A percentile compares a stretch with the other conserved stretches of the same genome.
Evolutionary conservation across 805 yeast genomes (phyloP).

Genomic region (Metschnikowia aberdeeniae): DNA sequence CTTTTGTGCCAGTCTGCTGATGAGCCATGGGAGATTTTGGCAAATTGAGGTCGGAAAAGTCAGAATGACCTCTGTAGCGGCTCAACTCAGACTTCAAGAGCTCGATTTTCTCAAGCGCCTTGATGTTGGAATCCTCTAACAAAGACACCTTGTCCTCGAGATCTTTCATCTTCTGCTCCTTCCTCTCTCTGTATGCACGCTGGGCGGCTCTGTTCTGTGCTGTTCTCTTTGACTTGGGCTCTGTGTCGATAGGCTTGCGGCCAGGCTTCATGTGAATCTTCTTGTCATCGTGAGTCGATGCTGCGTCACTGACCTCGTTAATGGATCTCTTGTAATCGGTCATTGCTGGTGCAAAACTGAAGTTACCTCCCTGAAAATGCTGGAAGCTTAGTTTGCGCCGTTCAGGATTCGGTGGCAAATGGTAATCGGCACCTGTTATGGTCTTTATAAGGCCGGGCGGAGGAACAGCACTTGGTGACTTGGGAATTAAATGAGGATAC

Average conservation of each 20-base stretch:
- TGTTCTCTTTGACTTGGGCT: constrained; percentile 83
- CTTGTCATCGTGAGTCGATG: constrained; percentile 30
- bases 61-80: constrained; percentile 45
- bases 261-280: constrained; percentile 60
- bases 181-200: constrained; percentile 91
- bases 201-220: constrained; percentile 99
- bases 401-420: neutral
- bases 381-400: neutral
- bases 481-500: no score
- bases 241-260: constrained; percentile 72
- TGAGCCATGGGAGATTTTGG: neutral
- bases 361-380: neutral
- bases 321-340: constrained; percentile 31
- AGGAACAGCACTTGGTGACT: no score
- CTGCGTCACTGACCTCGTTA: constrained; percentile 19
- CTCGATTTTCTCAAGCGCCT: constrained; percentile 69
- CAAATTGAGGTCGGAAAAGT: constrained; percentile 24
- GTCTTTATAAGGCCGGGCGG: no score
- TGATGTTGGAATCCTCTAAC: constrained; percentile 68
- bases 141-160: constrained; percentile 71
- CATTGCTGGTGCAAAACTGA: constrained; percentile 15
- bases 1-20: neutral
- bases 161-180: constrained; percentile 81
- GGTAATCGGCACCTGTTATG: neutral
- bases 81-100: constrained; percentile 68